Percentiles rank a stretch among this genome's conserved stretches.
Evolutionary conservation across 2,329 filamentous ascomycete species (phyloP).

Genomic region (Colletotrichum paranaense): DNA sequence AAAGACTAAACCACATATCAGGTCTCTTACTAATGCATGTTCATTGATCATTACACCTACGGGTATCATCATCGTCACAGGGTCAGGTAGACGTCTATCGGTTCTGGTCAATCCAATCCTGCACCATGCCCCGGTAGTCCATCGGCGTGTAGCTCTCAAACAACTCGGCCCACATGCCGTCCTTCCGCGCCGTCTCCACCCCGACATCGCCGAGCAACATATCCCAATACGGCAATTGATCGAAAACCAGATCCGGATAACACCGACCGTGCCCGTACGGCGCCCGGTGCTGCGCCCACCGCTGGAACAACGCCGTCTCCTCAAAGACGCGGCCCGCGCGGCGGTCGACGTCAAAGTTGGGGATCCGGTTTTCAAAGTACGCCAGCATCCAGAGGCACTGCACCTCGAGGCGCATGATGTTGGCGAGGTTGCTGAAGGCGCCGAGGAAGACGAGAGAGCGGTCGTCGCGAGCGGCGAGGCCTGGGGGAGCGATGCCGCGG

Average conservation of each 20-base stretch:
- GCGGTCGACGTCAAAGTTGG: constrained; percentile 17
- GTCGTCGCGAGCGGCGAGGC: constrained; percentile 46
- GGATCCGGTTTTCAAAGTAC: constrained; percentile 63
- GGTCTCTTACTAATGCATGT: not conserved
- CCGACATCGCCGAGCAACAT: constrained; percentile 65
- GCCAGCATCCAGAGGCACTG: constrained; percentile 67
- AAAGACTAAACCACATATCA: not conserved
- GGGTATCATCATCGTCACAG: not conserved
- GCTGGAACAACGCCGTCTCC: constrained; percentile 61
- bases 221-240: constrained; percentile 69
- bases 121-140: constrained; percentile 57
- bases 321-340: constrained; percentile 27
- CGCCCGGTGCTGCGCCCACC: constrained; percentile 63
- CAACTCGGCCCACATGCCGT: constrained; percentile 49
- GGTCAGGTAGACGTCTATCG: not conserved
- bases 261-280: constrained; percentile 61
- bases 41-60: not conserved
- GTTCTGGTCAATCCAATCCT: constrained; percentile 50
- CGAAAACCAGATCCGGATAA: constrained; percentile 68
- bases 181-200: constrained; percentile 53
- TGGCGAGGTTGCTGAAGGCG: constrained; percentile 57
- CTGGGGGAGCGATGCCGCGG: constrained; percentile 41
- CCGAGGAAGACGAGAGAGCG: constrained; percentile 61
- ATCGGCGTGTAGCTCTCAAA: constrained; percentile 56
- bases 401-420: constrained; percentile 54